Percentiles rank a stretch among this genome's conserved stretches.
phyloP scores from a whole-genome alignment of 768 basidiomycete species.

The Termitomyces sp. region DNA sequence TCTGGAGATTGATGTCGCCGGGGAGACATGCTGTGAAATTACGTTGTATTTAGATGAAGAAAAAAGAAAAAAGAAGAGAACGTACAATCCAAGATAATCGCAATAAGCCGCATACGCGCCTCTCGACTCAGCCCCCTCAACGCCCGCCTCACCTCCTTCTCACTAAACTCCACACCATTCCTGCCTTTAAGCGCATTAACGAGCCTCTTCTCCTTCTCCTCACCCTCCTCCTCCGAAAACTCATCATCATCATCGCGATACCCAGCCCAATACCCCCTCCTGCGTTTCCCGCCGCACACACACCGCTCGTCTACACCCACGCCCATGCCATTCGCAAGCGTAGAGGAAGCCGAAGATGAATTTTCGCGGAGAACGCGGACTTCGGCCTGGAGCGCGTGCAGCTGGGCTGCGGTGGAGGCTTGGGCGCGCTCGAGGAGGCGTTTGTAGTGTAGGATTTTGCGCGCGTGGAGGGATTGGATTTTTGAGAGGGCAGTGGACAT shows the following conservation, averaged over 20 bases:
- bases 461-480: conserved; percentile 40
- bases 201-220: conserved; percentile 27
- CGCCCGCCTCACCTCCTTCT: conserved; percentile 64
- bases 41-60: too few species aligned
- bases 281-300: conserved; percentile 60
- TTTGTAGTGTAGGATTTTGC: conserved; percentile 71
- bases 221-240: conserved; percentile 25
- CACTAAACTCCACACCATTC: conserved; percentile 58
- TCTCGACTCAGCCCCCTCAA: conserved; percentile 60
- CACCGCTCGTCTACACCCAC: conserved; percentile 18
- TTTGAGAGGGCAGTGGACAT: conserved; percentile 36
- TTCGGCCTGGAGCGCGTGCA: conserved; percentile 85
- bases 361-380: conserved; percentile 57
- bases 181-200: conserved; percentile 47
- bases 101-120: conserved; percentile 52
- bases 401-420: conserved; percentile 72
- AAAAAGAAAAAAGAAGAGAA: conserved; percentile 10
- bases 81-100: conserved; percentile 46
- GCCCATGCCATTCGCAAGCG: too few species aligned
- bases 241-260: conserved; percentile 49
- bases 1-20: conserved; percentile 82
- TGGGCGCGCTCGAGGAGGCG: conserved; percentile 80
- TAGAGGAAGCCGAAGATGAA: too few species aligned
- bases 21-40: conserved; percentile 80
- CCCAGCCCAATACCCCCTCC: conserved; percentile 66